These are phyloP conservation scores for Dimocarpus longan DNA, from an alignment of 345 rosid species.

Conservation along the genomic window DNA sequence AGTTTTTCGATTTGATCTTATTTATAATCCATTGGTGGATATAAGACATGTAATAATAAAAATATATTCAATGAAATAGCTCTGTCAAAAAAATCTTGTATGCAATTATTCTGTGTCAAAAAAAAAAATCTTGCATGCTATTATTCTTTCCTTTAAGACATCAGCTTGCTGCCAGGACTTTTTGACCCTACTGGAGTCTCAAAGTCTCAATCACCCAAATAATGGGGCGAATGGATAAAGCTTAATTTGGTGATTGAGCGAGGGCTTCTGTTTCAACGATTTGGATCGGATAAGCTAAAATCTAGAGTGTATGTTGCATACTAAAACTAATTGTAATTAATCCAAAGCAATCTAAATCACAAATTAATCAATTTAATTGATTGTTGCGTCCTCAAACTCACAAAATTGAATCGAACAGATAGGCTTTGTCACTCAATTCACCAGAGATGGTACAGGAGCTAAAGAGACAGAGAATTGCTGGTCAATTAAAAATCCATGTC, in stretches of 20 bases:
- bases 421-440: too few species aligned
- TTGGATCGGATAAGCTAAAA: not conserved
- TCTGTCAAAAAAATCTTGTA: too few species aligned
- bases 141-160: not conserved
- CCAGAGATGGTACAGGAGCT: too few species aligned
- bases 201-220: not conserved
- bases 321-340: too few species aligned
- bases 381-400: not conserved
- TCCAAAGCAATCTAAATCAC: not conserved
- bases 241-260: not conserved
- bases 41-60: too few species aligned
- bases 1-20: too few species aligned
- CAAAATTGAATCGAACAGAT: not conserved
- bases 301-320: not conserved
- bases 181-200: not conserved
- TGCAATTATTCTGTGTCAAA: too few species aligned
- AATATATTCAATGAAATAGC: too few species aligned
- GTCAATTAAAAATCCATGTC: too few species aligned
- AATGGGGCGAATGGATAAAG: not conserved
- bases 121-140: not conserved
- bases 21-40: too few species aligned
- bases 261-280: not conserved
- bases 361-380: not conserved
- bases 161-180: not conserved
- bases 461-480: too few species aligned